A percentile compares a stretch with the other conserved stretches of the same genome.
Evolutionary conservation across 2,329 filamentous ascomycete genomes (phyloP).

Genomic region (Claviceps sp.): DNA sequence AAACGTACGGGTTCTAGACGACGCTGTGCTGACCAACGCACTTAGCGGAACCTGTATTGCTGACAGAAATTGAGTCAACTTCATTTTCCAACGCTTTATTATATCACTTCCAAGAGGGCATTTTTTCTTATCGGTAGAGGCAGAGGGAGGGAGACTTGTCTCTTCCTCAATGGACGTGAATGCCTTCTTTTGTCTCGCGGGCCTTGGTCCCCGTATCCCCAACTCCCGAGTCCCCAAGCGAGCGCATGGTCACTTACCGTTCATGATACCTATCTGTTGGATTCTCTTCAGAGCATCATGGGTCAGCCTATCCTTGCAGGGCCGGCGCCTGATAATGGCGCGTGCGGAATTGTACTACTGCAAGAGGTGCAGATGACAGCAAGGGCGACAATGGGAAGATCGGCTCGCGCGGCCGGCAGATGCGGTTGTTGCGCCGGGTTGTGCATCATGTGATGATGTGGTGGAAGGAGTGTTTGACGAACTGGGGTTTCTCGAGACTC

Average conservation of each 20-base stretch:
- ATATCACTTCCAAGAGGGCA: too few relatives aligned
- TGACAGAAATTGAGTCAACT: neutral
- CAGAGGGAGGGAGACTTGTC: too few relatives aligned
- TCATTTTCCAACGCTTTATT: neutral
- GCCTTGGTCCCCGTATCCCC: too few relatives aligned
- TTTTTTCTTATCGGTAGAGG: neutral
- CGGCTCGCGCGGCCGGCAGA: neutral
- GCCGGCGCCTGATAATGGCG: too few relatives aligned
- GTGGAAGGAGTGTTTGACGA: neutral
- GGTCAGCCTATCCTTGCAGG: too few relatives aligned
- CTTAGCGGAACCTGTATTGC: slow-evolving; percentile 3
- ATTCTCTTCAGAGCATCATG: too few relatives aligned
- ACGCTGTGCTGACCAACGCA: neutral
- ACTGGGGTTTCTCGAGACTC: neutral
- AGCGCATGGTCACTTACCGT: too few relatives aligned
- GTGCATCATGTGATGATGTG: neutral
- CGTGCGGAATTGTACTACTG: neutral
- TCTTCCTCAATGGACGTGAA: too few relatives aligned
- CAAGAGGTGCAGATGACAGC: neutral
- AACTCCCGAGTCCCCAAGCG: too few relatives aligned
- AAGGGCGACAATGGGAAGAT: neutral
- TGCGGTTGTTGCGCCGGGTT: neutral
- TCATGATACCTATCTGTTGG: too few relatives aligned
- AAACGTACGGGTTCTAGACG: slow-evolving; percentile 2
- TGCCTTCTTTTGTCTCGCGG: too few relatives aligned